Evolutionary conservation across 2,329 filamentous ascomycete genomes (phyloP).

Genomic region (Lachnellula arida): DNA sequence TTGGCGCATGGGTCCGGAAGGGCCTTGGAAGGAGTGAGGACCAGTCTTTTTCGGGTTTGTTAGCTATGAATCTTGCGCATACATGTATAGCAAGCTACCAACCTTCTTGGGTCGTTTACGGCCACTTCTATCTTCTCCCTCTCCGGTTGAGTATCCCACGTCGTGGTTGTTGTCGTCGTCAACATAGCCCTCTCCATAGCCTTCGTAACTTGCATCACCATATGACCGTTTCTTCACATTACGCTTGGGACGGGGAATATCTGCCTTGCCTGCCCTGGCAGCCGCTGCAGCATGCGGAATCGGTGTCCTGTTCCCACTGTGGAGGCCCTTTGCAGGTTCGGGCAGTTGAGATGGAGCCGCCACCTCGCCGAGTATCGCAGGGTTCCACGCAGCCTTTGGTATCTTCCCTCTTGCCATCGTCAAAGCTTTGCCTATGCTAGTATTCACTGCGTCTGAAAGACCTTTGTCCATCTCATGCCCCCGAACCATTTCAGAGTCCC

Average conservation of each 20-base stretch:
- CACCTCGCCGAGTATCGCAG: conserved; percentile 54
- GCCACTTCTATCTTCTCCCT: conserved; percentile 55
- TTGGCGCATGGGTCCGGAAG: conserved; percentile 22
- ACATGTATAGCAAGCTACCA: conserved; percentile 23
- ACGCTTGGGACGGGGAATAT: conserved; percentile 53
- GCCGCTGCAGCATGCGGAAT: conserved; percentile 12
- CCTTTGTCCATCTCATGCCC: conserved; percentile 53
- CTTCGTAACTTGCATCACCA: conserved; percentile 68
- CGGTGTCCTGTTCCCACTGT: conserved; percentile 15
- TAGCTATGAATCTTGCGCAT: conserved; percentile 16
- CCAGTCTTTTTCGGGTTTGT: conserved; percentile 24
- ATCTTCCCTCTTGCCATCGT: conserved; percentile 55
- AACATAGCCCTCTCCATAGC: conserved; percentile 66
- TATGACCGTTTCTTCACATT: conserved; percentile 70
- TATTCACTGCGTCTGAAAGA: conserved; percentile 41
- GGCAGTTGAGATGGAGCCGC: conserved; percentile 17
- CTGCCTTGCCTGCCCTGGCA: conserved; percentile 15
- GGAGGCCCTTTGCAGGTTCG: conserved; percentile 13
- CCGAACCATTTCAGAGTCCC: conserved; percentile 50
- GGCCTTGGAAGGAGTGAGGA: conserved; percentile 24
- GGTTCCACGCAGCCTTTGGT: conserved; percentile 52
- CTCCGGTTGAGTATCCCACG: conserved; percentile 65
- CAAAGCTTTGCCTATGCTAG: conserved; percentile 46
- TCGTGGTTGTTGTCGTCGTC: conserved; percentile 62
- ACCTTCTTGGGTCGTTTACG: conserved; percentile 65